Conservation (phyloP, 495 filamentous ascomycete genomes). For the Neurospora sp. region DNA sequence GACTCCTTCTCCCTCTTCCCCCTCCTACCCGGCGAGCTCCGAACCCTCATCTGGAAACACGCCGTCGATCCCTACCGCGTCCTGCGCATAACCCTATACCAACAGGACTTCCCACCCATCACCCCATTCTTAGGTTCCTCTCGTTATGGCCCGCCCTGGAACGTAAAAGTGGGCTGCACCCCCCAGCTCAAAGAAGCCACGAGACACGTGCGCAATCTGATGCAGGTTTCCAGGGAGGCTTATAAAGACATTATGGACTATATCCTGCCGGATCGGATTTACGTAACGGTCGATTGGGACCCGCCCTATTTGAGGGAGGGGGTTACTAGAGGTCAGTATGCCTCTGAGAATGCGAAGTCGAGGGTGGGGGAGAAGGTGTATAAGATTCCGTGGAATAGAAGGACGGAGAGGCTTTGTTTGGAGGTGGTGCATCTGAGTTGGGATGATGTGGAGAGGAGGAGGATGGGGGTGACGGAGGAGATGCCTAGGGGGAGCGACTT, state of each 20-base stretch:
- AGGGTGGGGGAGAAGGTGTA: not conserved
- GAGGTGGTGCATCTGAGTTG: not conserved
- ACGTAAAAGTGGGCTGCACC: not conserved
- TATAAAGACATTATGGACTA: not conserved
- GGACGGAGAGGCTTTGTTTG: not conserved
- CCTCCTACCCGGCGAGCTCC: not conserved
- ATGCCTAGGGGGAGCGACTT: not conserved
- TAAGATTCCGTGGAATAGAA: not conserved
- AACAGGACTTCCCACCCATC: not conserved
- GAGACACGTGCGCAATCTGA: not conserved
- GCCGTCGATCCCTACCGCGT: not conserved
- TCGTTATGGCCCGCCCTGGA: not conserved
- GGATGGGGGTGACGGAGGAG: not conserved
- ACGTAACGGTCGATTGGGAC: not conserved
- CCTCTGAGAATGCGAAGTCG: not conserved
- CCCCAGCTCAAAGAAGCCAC: not conserved
- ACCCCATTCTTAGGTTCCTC: not conserved
- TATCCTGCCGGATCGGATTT: not conserved
- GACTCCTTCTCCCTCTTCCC: not conserved
- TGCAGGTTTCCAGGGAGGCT: not conserved
- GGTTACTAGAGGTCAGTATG: not conserved
- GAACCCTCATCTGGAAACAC: not conserved
- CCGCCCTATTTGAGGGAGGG: not conserved
- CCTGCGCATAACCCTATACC: not conserved
- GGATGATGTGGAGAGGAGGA: not conserved